Conservation (phyloP, 139 green algal species). For the Dunaliella sp. region DNA sequence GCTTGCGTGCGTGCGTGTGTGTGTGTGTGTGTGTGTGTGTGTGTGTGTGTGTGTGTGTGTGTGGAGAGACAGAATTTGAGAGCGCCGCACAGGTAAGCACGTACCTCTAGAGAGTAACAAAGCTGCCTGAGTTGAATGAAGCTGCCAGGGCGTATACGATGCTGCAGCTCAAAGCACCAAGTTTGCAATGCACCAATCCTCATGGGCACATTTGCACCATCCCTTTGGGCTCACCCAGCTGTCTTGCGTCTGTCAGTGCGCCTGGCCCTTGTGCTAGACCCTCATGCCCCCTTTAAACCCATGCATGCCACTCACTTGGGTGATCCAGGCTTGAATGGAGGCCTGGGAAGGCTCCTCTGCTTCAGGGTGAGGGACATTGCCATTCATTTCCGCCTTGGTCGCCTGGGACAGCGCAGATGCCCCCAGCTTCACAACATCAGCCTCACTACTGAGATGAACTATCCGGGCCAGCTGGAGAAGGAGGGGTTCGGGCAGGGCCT, state of each 20-base stretch:
- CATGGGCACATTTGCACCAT: too few species aligned
- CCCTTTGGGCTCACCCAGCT: not conserved
- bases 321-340: not conserved
- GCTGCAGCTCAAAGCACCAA: not conserved
- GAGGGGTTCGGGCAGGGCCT: not conserved
- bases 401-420: too few species aligned
- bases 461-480: not conserved
- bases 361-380: not conserved
- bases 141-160: too few species aligned
- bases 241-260: too few species aligned
- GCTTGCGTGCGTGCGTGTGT: constrained; percentile 11
- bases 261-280: too few species aligned
- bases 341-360: not conserved
- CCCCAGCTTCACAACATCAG: not conserved
- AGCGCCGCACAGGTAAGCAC: not conserved
- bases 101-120: not conserved
- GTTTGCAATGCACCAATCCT: too few species aligned
- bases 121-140: too few species aligned
- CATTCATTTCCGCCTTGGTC: too few species aligned
- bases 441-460: not conserved
- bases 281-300: too few species aligned
- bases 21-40: constrained; percentile 21
- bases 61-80: not conserved
- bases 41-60: not conserved
- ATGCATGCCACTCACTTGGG: not conserved